Evolutionary conservation across 2,329 filamentous ascomycete genomes (phyloP), one percentile per base, ranked within the genome.

Genomic region (Ophiostoma novo-ulmi): DNA sequence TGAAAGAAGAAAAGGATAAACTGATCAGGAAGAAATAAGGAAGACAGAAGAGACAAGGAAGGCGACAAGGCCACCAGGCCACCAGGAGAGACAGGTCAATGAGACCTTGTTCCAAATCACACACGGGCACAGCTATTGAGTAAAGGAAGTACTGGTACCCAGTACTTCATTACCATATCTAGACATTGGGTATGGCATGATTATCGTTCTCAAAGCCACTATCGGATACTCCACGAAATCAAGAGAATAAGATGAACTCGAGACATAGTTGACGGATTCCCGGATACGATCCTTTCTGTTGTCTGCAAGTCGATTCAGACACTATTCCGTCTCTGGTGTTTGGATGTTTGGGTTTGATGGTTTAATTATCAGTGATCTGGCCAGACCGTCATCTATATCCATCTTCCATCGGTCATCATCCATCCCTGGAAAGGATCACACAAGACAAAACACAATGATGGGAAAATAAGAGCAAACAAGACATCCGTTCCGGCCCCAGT

Each of bases 401-500:
- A 44, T 44, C 39, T 11, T 44, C 8, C 52, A 58, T 58, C 48
- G 0, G 10, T n/a, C 44, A 48, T 20, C 52, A 58, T 31, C 52
- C 22, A 58, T 58, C 52, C 52, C 52, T 58, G 13, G n/a, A 26
- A 26, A 58, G 52, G 52, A 58, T 26, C 22, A 31, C 52, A 58
- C 52, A 58, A 58, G 52, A 58, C 52, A 58, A 22, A 58, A 13
- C 52, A 58, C 52, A 31, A 22, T 26, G 22, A 58, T 26, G 52
- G 31, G 52, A 26, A 22, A 58, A 48, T 48, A n/a, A 6, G 20
- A 58, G 52, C 52, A 26, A 58, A 13, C 52, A 58, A 58, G 52
- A 58, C 52, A 58, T 58, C 52, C 52, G 52, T 58, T 5, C 52
- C 22, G 52, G 44, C 44, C 44, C 52, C 52, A 26, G 52, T 48